A percentile compares a stretch with the other conserved stretches of the same genome.
These are phyloP conservation scores for Candida frijolesensis DNA, from an alignment of 1,139 yeast species.

Conservation along the genomic window DNA sequence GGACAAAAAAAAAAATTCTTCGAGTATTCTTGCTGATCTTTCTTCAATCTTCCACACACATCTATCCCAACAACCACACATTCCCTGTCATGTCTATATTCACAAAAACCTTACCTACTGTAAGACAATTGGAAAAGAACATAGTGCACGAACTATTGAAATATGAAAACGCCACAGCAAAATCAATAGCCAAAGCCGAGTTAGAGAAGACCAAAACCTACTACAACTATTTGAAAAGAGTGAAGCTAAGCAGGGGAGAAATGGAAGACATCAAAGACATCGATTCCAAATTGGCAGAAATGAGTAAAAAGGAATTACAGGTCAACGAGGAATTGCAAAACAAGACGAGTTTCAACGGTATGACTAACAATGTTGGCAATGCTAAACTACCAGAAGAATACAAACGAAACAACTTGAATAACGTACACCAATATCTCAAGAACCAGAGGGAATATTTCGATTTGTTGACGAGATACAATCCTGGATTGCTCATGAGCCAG, in stretches of 20 bases:
- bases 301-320: neutral
- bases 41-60: neutral
- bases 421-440: conserved; percentile 56
- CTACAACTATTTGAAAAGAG: conserved; percentile 12
- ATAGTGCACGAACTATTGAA: conserved; percentile 48
- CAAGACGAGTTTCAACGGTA: conserved; percentile 10
- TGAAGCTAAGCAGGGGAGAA: conserved; percentile 35
- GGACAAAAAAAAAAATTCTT: no score
- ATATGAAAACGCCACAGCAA: conserved; percentile 44
- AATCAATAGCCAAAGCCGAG: conserved; percentile 42
- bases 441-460: conserved; percentile 80
- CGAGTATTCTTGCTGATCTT: neutral
- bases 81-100: conserved; percentile 12
- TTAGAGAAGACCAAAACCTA: conserved; percentile 10
- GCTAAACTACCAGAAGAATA: conserved; percentile 8
- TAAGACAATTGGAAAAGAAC: conserved; percentile 20
- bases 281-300: conserved; percentile 24
- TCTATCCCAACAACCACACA: neutral
- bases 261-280: conserved; percentile 29
- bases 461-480: conserved; percentile 81
- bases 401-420: conserved; percentile 36
- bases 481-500: conserved; percentile 77
- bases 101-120: conserved; percentile 14
- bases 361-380: conserved; percentile 16
- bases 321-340: conserved; percentile 9